Percentiles rank a stretch among this genome's conserved stretches.
Conservation (phyloP, 108 stramenopile genomes). For the Seminavis robusta region DNA sequence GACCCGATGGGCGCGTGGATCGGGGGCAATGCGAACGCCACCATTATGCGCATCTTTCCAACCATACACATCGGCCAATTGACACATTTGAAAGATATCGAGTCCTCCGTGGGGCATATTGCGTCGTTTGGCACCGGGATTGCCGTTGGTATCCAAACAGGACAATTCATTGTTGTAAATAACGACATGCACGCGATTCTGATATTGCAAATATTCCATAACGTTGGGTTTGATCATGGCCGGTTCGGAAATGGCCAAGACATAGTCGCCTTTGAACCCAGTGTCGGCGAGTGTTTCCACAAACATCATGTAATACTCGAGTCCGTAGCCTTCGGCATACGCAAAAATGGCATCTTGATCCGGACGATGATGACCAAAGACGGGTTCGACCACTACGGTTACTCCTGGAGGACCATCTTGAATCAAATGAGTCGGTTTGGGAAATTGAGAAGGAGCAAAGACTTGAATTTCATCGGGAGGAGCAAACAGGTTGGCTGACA, state of each 20-base stretch:
- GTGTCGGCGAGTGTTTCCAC: constrained; percentile 60
- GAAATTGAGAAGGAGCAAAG: constrained; percentile 29
- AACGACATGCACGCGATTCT: constrained; percentile 43
- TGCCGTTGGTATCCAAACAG: constrained; percentile 55
- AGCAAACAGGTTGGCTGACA: not conserved
- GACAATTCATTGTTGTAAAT: constrained; percentile 59
- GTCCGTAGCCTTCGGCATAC: constrained; percentile 70
- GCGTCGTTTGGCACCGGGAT: constrained; percentile 25
- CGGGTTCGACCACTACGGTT: constrained; percentile 28
- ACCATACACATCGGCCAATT: constrained; percentile 50
- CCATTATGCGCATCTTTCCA: constrained; percentile 21
- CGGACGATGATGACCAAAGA: constrained; percentile 51
- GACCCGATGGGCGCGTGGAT: constrained; percentile 69
- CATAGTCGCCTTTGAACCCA: constrained; percentile 72
- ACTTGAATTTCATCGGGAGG: constrained; percentile 27
- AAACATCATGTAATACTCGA: constrained; percentile 64
- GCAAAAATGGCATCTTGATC: constrained; percentile 53
- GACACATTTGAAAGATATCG: constrained; percentile 57
- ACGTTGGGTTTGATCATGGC: constrained; percentile 42
- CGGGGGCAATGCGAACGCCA: constrained; percentile 28
- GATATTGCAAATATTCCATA: constrained; percentile 56
- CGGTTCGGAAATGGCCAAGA: constrained; percentile 55
- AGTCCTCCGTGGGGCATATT: constrained; percentile 24
- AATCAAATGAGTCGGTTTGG: constrained; percentile 27
- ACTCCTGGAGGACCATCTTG: constrained; percentile 4